A percentile compares a stretch with the other conserved stretches of the same genome.
phyloP scores from a whole-genome alignment of 73 alveolate genomes.

The Paramecium primaurelia region DNA sequence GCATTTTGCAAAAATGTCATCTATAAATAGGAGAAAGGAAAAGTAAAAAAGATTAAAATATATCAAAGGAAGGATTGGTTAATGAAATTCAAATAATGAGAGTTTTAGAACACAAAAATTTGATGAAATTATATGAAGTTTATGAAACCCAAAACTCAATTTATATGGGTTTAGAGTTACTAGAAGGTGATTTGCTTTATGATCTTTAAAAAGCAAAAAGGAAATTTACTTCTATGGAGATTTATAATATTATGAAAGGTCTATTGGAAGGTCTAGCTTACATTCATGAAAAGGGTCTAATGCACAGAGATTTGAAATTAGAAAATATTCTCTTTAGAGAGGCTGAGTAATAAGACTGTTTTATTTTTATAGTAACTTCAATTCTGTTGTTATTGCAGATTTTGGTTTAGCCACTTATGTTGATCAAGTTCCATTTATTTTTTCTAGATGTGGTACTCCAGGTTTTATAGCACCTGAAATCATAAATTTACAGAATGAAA shows the following conservation, averaged over 20 bases:
- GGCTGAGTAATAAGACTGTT: background rate
- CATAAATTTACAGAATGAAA: background rate
- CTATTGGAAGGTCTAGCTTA: background rate
- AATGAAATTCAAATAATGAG: conserved; percentile 52
- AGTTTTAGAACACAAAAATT: background rate
- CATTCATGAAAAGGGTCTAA: conserved; percentile 12
- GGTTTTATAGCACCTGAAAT: conserved; percentile 63
- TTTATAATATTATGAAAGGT: background rate
- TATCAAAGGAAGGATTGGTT: background rate
- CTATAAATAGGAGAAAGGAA: conserved; percentile 33
- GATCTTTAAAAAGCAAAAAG: conserved; percentile 8
- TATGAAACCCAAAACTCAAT: conserved; percentile 40
- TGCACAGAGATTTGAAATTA: conserved; percentile 55
- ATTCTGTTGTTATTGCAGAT: conserved; percentile 41
- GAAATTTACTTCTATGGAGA: background rate
- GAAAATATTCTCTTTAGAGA: conserved; percentile 47
- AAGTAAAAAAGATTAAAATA: background rate
- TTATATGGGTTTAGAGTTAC: conserved; percentile 33
- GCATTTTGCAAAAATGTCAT: conserved; percentile 43
- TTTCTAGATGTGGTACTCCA: conserved; percentile 56
- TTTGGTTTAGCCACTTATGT: conserved; percentile 61
- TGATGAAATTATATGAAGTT: conserved; percentile 46
- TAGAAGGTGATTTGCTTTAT: conserved; percentile 30
- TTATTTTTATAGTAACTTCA: background rate
- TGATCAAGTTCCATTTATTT: background rate